Evolutionary conservation across 2,329 filamentous ascomycete genomes (phyloP).

Genomic region (Aspergillus intermedius): DNA sequence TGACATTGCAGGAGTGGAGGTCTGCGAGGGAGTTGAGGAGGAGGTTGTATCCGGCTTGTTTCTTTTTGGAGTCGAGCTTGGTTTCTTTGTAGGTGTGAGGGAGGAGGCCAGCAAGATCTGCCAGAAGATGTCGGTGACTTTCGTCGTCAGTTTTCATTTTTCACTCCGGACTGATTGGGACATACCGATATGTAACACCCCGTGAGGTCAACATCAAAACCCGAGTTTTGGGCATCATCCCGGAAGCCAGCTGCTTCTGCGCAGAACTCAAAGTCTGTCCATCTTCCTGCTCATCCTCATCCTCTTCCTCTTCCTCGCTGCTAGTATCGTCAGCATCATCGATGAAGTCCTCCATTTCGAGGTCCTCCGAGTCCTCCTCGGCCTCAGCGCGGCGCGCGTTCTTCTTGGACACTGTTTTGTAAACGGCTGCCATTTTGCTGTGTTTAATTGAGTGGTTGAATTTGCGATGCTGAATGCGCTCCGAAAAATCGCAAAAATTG

Average conservation of each 20-base stretch:
- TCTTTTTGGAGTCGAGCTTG: slow-evolving; percentile 94
- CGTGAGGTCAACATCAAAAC: slow-evolving; percentile 87
- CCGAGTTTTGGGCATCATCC: slow-evolving; percentile 45
- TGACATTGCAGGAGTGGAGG: slow-evolving; percentile 89
- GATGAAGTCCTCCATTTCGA: slow-evolving; percentile 33
- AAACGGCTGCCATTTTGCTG: slow-evolving; percentile 60
- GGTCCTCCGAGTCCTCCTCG: slow-evolving; percentile 44
- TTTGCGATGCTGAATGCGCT: slow-evolving; percentile 7
- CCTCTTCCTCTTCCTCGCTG: slow-evolving; percentile 33
- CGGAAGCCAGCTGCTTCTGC: slow-evolving; percentile 28
- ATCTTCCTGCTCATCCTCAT: slow-evolving; percentile 18
- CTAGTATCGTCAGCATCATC: slow-evolving; percentile 32
- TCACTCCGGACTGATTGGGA: no score
- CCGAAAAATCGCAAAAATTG: slow-evolving; percentile 22
- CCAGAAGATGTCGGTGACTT: slow-evolving; percentile 87
- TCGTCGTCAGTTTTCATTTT: neutral
- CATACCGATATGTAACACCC: slow-evolving; percentile 80
- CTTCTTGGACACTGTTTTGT: slow-evolving; percentile 65
- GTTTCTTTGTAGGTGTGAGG: slow-evolving; percentile 91
- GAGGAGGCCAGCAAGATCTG: slow-evolving; percentile 80
- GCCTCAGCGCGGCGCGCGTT: slow-evolving; percentile 35
- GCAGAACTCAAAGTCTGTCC: slow-evolving; percentile 21
- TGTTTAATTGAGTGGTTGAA: slow-evolving; percentile 14
- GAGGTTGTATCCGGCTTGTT: slow-evolving; percentile 53
- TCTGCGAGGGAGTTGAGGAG: slow-evolving; percentile 69